Evolutionary conservation across 495 filamentous ascomycete species (phyloP).

Genomic region (Hypoxylon subgilvum): DNA sequence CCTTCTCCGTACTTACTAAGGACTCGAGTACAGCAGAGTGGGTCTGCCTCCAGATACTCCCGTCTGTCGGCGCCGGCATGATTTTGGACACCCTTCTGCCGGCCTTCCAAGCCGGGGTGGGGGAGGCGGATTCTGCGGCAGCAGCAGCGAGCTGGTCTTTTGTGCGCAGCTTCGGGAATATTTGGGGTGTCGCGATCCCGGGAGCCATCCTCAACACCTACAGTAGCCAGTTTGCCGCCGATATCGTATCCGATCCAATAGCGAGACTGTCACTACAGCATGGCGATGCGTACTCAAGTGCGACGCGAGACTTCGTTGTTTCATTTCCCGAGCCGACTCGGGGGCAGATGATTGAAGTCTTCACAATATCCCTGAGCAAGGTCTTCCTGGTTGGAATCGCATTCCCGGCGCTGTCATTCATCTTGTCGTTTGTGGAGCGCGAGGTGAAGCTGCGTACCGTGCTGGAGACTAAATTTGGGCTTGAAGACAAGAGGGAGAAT

Average conservation of each 20-base stretch:
- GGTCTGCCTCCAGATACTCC: constrained; percentile 39
- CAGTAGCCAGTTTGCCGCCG: constrained; percentile 24
- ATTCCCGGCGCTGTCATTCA: constrained; percentile 37
- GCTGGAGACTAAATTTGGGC: constrained; percentile 41
- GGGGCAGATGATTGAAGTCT: constrained; percentile 38
- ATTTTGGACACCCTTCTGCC: constrained; percentile 44
- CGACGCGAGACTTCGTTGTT: constrained; percentile 36
- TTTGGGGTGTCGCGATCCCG: constrained; percentile 61
- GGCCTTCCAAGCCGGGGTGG: constrained; percentile 46
- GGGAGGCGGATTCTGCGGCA: constrained; percentile 47
- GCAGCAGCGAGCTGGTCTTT: constrained; percentile 55
- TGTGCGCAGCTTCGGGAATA: constrained; percentile 52
- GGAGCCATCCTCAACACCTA: constrained; percentile 57
- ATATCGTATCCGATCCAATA: constrained; percentile 34
- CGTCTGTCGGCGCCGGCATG: constrained; percentile 43
- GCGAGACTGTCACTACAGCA: constrained; percentile 24
- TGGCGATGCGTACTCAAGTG: constrained; percentile 40
- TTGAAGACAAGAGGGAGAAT: constrained; percentile 31
- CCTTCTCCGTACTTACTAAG: constrained; percentile 47
- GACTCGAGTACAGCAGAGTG: constrained; percentile 42
- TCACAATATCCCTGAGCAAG: constrained; percentile 28
- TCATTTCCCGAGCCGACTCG: constrained; percentile 26
- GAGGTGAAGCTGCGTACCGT: constrained; percentile 38
- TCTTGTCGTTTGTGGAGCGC: constrained; percentile 37
- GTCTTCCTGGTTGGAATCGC: constrained; percentile 42